phyloP scores from a whole-genome alignment of 2,329 filamentous ascomycete species.

The Aspergillus sp. region DNA sequence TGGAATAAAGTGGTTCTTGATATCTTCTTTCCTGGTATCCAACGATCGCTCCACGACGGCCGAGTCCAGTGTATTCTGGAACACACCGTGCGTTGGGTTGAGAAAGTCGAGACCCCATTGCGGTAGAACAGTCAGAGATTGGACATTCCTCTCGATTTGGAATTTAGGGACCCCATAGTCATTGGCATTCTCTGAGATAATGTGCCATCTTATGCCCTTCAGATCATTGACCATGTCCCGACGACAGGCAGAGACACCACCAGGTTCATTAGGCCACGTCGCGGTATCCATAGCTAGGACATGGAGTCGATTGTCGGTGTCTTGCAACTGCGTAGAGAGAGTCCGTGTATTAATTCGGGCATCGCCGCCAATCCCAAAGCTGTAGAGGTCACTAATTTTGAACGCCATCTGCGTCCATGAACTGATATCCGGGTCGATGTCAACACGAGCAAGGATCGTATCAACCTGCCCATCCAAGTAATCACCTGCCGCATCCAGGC shows the following conservation, averaged over 20 bases:
- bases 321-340: constrained; percentile 26
- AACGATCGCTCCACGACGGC: constrained; percentile 42
- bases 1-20: constrained; percentile 53
- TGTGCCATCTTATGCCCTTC: constrained; percentile 54
- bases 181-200: constrained; percentile 55
- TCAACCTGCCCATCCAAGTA: constrained; percentile 47
- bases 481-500: constrained; percentile 42
- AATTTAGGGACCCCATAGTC: constrained; percentile 56
- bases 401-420: constrained; percentile 53
- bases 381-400: constrained; percentile 51
- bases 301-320: constrained; percentile 50
- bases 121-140: constrained; percentile 54
- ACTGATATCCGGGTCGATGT: constrained; percentile 51
- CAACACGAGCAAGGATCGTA: constrained; percentile 51
- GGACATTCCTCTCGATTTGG: constrained; percentile 55
- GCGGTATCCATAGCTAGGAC: constrained; percentile 54
- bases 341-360: constrained; percentile 51
- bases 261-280: constrained; percentile 53
- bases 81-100: constrained; percentile 53
- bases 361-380: constrained; percentile 53
- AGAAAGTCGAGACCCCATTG: constrained; percentile 56
- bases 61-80: constrained; percentile 53
- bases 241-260: constrained; percentile 56
- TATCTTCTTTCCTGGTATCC: constrained; percentile 46
- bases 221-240: constrained; percentile 56